phyloP scores from a whole-genome alignment of 345 rosid genomes.

The Populus davidiana region DNA sequence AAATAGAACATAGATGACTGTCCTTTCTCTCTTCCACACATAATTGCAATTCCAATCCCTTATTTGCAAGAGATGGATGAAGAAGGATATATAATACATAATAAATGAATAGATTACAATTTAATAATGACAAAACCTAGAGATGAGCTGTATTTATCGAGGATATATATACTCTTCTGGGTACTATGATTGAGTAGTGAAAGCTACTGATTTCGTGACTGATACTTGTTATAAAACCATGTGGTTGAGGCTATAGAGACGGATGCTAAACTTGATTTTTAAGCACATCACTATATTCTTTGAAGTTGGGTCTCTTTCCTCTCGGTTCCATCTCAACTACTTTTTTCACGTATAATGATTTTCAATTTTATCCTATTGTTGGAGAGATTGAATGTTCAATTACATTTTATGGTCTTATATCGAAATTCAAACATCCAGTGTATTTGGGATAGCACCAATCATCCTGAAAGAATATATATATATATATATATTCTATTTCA shows the following conservation, averaged over 20 bases:
- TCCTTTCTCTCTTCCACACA: no score
- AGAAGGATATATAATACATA: no score
- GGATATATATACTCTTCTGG: background rate
- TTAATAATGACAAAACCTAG: background rate
- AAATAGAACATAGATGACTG: no score
- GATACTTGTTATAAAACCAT: background rate
- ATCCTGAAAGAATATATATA: no score
- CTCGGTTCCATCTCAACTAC: background rate
- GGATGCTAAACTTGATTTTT: background rate
- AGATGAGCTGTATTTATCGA: background rate
- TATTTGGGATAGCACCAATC: background rate
- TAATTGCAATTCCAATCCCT: no score
- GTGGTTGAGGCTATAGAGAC: background rate
- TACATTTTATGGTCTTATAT: no score
- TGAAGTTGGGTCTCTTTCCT: background rate
- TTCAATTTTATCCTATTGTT: background rate
- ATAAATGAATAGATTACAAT: no score
- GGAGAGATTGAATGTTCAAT: background rate
- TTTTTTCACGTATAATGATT: background rate
- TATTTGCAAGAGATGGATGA: no score
- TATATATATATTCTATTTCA: no score
- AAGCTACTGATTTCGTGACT: background rate
- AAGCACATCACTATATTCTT: background rate
- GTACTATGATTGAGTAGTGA: background rate
- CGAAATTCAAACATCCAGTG: no score